Conservation (phyloP, 805 yeast genomes). For the Hanseniaspora jakobsenii region DNA sequence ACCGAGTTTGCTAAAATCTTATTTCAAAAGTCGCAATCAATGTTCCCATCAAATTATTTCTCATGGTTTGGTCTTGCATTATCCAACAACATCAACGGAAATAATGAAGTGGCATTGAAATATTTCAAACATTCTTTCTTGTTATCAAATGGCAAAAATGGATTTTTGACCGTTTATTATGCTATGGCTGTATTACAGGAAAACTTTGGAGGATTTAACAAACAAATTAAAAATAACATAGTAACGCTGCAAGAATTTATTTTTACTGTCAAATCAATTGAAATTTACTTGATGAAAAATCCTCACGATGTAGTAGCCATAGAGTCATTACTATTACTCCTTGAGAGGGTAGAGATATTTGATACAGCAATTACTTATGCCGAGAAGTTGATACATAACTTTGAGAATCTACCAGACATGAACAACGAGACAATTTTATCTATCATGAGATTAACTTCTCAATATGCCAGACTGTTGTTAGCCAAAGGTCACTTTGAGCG, state of each 20-base stretch:
- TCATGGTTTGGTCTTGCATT: slow-evolving; percentile 87
- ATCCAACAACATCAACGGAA: slow-evolving; percentile 40
- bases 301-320: slow-evolving; percentile 51
- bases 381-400: slow-evolving; percentile 33
- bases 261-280: slow-evolving; percentile 55
- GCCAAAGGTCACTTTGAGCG: slow-evolving; percentile 44
- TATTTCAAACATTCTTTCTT: slow-evolving; percentile 68
- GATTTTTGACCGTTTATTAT: slow-evolving; percentile 58
- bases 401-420: slow-evolving; percentile 54
- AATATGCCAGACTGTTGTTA: slow-evolving; percentile 56
- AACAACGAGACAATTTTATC: slow-evolving; percentile 34
- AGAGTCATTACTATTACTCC: slow-evolving; percentile 39
- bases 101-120: slow-evolving; percentile 38
- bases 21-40: slow-evolving; percentile 59
- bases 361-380: slow-evolving; percentile 42
- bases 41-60: slow-evolving; percentile 60
- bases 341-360: slow-evolving; percentile 63
- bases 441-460: slow-evolving; percentile 53
- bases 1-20: slow-evolving; percentile 60
- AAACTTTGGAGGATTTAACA: no score
- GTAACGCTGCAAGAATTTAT: slow-evolving; percentile 53
- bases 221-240: slow-evolving; percentile 42
- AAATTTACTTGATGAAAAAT: slow-evolving; percentile 47
- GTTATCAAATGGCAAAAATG: slow-evolving; percentile 61
- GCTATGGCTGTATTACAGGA: slow-evolving; percentile 46